A percentile compares a stretch with the other conserved stretches of the same genome.
Conservation (phyloP, 2,329 filamentous ascomycete genomes). For the Trichoderma aggressivum region DNA sequence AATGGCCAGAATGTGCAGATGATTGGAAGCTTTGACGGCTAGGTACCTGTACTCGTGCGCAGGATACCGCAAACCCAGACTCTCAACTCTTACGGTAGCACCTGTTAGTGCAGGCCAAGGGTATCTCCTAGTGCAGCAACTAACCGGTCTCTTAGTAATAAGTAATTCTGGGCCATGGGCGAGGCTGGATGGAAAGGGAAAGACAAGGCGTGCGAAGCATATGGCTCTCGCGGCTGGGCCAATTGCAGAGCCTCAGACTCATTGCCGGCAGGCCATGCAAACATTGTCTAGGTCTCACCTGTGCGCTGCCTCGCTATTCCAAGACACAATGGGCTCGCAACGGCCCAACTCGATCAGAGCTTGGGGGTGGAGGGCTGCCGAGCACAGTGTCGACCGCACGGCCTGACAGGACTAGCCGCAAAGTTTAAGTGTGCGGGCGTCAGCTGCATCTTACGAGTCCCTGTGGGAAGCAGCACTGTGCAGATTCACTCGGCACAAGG, state of each 20-base stretch:
- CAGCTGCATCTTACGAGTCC: constrained; percentile 7
- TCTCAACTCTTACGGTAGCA: background rate
- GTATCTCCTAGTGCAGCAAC: background rate
- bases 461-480: background rate
- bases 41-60: background rate
- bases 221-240: background rate
- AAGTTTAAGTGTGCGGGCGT: background rate
- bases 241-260: background rate
- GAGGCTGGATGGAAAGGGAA: constrained; percentile 1
- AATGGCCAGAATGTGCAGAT: background rate
- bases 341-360: background rate
- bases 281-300: constrained; percentile 8
- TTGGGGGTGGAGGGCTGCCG: background rate
- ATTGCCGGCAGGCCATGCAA: background rate
- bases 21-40: background rate
- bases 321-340: constrained; percentile 14
- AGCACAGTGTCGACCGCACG: background rate
- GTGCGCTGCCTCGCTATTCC: constrained; percentile 7
- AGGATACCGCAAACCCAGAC: background rate
- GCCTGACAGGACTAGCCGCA: background rate
- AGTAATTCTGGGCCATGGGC: background rate
- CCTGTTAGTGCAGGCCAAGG: background rate
- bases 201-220: background rate
- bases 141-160: background rate
- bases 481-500: background rate